These are phyloP conservation scores for Penicillium crustosum DNA, from an alignment of 2,329 filamentous ascomycete genomes.

Conservation along the genomic window DNA sequence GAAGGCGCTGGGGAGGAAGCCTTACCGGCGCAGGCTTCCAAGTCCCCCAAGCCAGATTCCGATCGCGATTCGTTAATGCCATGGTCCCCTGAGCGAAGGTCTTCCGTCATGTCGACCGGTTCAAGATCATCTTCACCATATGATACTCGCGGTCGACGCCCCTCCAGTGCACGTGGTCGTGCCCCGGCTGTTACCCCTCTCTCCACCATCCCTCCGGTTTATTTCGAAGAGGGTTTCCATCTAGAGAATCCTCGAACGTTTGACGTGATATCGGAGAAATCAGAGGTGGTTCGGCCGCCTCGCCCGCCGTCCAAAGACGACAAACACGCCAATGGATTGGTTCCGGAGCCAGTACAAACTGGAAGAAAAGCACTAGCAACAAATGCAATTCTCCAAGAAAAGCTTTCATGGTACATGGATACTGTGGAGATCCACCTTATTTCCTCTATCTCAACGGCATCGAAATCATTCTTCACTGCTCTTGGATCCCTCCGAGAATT, in stretches of 20 bases:
- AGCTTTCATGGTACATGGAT: constrained; percentile 99
- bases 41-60: constrained; percentile 45
- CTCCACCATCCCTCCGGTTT: constrained; percentile 87
- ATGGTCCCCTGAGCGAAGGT: constrained; percentile 43
- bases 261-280: constrained; percentile 92
- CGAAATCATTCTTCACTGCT: constrained; percentile 93
- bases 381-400: constrained; percentile 96
- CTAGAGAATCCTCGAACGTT: constrained; percentile 95
- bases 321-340: constrained; percentile 56
- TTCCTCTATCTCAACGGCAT: constrained; percentile 91
- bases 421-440: constrained; percentile 97
- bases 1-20: constrained; percentile 67
- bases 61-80: constrained; percentile 52
- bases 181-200: constrained; percentile 76
- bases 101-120: constrained; percentile 44
- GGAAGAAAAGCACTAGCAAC: constrained; percentile 84
- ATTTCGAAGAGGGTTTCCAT: constrained; percentile 93
- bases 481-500: constrained; percentile 86
- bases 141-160: constrained; percentile 52
- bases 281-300: constrained; percentile 81
- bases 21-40: constrained; percentile 49
- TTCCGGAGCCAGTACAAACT: constrained; percentile 54
- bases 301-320: constrained; percentile 55
- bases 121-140: constrained; percentile 49
- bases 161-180: constrained; percentile 55